Evolutionary conservation across 129 eudicot species (phyloP), one percentile per base, ranked within the genome.

Genomic region (Erigeron canadensis): DNA sequence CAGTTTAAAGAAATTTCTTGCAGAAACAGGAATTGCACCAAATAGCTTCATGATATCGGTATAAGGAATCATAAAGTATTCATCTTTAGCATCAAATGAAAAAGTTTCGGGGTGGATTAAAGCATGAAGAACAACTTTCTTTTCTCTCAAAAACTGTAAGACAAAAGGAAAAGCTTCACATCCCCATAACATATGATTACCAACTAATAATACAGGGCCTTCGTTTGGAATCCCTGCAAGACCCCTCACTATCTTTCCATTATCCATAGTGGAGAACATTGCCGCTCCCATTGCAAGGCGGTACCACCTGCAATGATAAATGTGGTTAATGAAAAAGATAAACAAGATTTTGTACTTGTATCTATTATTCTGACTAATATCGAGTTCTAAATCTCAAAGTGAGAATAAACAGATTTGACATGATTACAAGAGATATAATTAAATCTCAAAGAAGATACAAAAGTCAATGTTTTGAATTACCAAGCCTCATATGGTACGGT

Each of bases 111-210:
- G 81, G 57, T 70, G 76, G 13, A 64, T 56, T 70, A 77, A 77
- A 70, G 71, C 76, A 77, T 70, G 81, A 70, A 77, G 71, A 56
- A 77, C 62, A 6, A 23, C 51, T 70, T 86, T 86, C 71, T 82
- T 89, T 71, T 85, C 87, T 77, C 67, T 75, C 75, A 94, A 63
- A 69, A 87, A 89, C 68, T 81, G 80, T 46, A 75, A 77, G 16
- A 87, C 63, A 39, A 89, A 57, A 6, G 88, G 73, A 21, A 39
- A 48, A 61, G 80, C 81, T 72, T 94, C 98, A 19, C 80, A 8
- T 12, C 98, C 98, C 87, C 84, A 70, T 44, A 94, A 71, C 95
- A 85, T 84, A 73, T 94, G 97, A 75, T 90, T 83, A 67, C 98
- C 98, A 75, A 94, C 98, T 40, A 84, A 64, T 44, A 94, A 66